Evolutionary conservation across 1,139 yeast species (phyloP).

Genomic region (Tardiomyces digboiensis): DNA sequence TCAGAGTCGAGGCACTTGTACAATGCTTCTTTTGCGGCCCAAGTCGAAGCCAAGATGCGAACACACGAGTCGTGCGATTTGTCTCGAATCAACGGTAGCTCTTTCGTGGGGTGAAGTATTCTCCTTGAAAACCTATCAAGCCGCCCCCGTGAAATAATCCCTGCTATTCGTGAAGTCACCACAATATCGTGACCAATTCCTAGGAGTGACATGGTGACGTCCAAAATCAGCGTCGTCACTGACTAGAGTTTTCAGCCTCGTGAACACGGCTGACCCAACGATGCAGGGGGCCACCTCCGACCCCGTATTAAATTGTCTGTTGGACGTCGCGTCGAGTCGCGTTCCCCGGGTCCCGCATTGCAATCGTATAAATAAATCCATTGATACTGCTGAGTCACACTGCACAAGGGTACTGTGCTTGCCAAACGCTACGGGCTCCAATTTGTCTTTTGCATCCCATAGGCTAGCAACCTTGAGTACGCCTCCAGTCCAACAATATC

Average conservation of each 20-base stretch:
- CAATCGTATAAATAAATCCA: too few species aligned
- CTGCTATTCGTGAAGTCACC: conserved; percentile 38
- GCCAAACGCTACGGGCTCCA: too few species aligned
- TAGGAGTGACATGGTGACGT: conserved; percentile 8
- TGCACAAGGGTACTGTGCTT: too few species aligned
- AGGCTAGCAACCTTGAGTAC: too few species aligned
- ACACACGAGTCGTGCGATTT: conserved; percentile 20
- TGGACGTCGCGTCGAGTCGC: too few species aligned
- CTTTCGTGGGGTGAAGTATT: conserved; percentile 42
- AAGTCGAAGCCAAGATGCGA: conserved; percentile 43
- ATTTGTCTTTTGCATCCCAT: too few species aligned
- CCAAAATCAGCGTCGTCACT: not conserved
- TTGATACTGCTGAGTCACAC: too few species aligned
- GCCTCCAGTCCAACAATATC: too few species aligned
- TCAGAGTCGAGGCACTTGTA: conserved; percentile 46
- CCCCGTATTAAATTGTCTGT: too few species aligned
- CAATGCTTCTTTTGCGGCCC: conserved; percentile 75
- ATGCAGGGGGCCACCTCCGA: too few species aligned
- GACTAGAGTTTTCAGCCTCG: not conserved
- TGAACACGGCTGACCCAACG: too few species aligned
- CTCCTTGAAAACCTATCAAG: conserved; percentile 36
- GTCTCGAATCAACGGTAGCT: conserved; percentile 21
- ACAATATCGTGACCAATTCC: conserved; percentile 64
- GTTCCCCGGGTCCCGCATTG: too few species aligned
- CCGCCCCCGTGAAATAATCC: conserved; percentile 29